Evolutionary conservation across 2,329 filamentous ascomycete species (phyloP), one percentile per base, ranked within the genome.

Genomic region (Penicillium paneum): DNA sequence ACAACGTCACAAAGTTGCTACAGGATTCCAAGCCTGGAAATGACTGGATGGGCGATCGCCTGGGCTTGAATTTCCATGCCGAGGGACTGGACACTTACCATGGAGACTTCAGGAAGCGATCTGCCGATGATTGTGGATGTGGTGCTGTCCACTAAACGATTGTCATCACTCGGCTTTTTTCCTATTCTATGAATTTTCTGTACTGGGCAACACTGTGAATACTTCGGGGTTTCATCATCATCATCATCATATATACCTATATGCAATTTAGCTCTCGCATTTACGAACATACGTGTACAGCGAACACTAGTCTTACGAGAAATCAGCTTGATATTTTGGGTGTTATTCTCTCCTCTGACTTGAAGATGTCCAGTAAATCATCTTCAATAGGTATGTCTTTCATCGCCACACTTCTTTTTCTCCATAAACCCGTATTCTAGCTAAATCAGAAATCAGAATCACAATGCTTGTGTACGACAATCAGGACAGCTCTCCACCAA

Each of bases 1-100:
- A 90, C 1, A 79, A 79, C 31, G 84, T 97, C 52, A 97, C 92
- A 0, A 78, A 84, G 66, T 86, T 94, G 72, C 76, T 99, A 41
- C 82, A 79, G 63, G 52, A 50, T 38, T 35, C 52, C 19, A 54
- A 54, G 34, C 39, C 52, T 39, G 43, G 63, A 60, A 6, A 57
- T 17, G 51, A 57, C 34, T 78, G 76, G 76, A 67, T 78, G 69
- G 76, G 76, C 13, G 61, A 73, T 35, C 71, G 71, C 1, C 60
- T 74, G 2, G 70, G 68, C 47, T 65, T 68, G n/a, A 63, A 72
- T 32, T 61, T 76, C 32, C 67, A 68, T 11, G 68, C 70, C 1
- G 74, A 76, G 5, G 67, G 70, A 5, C 56, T 78, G 8, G 76
- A 78, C 48, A 70, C 67, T 6, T 78, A 78, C 57, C 76, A 78